Percentiles rank a stretch among this genome's conserved stretches.
phyloP scores from a whole-genome alignment of 1,284 basidiomycete genomes.

The Megacollybia platyphylla region DNA sequence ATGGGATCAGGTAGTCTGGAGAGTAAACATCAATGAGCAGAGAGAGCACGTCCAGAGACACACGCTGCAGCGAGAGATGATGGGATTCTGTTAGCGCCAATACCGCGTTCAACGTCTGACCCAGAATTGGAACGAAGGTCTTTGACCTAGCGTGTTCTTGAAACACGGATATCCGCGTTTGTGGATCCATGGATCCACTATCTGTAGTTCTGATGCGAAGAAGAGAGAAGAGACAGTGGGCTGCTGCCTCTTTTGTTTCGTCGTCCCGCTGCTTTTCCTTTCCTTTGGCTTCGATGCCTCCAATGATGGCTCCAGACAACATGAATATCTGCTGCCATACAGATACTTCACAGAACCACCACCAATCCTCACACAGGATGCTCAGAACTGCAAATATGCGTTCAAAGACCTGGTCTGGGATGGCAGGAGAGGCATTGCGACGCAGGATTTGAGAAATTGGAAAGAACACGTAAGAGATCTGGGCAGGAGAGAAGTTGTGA shows the following conservation, averaged over 20 bases:
- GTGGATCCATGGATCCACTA: constrained; percentile 13
- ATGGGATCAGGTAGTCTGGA: constrained; percentile 47
- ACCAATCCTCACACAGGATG: constrained; percentile 57
- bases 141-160: constrained; percentile 30
- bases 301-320: constrained; percentile 59
- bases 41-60: constrained; percentile 49
- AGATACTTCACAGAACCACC: constrained; percentile 59
- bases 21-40: constrained; percentile 51
- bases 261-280: constrained; percentile 55
- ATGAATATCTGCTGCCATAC: constrained; percentile 80
- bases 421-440: constrained; percentile 47
- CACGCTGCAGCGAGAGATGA: constrained; percentile 46
- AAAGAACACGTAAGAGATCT: constrained; percentile 78
- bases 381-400: constrained; percentile 52
- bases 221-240: constrained; percentile 40
- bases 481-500: constrained; percentile 34
- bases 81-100: constrained; percentile 43
- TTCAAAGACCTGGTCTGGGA: constrained; percentile 76
- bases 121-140: constrained; percentile 66
- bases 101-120: constrained; percentile 70
- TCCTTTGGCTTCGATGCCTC: constrained; percentile 46
- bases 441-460: constrained; percentile 76
- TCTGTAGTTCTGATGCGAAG: constrained; percentile 22
- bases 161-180: constrained; percentile 28
- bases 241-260: constrained; percentile 64